Evolutionary conservation across 164 flowering plant genomes (phyloP).

Genomic region (Chimonanthus salicifolius): DNA sequence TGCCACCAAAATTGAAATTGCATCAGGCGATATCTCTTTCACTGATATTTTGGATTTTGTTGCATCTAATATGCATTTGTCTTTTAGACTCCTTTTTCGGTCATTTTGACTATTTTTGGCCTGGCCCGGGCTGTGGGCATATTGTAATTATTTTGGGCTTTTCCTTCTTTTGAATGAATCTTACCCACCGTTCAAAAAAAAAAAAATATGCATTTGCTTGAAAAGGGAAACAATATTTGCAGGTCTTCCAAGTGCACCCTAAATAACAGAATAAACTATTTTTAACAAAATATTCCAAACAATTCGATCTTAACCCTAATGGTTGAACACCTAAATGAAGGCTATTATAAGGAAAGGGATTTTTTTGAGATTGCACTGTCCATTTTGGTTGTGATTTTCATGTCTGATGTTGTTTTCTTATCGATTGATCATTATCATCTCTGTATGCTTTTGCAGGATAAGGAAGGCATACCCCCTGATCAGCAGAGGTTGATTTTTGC

Average conservation of each 20-base stretch:
- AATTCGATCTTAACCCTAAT: background rate
- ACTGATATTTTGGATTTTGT: background rate
- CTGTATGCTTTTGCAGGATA: slow-evolving; percentile 9
- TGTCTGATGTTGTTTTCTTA: background rate
- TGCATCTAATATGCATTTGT: background rate
- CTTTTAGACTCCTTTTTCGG: no score
- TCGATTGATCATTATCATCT: background rate
- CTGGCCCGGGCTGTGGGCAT: no score
- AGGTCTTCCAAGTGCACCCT: background rate
- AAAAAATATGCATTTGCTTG: background rate
- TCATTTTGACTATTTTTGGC: no score
- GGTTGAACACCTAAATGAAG: background rate
- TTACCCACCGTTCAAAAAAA: no score
- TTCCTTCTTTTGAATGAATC: no score
- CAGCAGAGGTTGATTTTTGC: slow-evolving; percentile 25
- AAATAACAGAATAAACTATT: background rate
- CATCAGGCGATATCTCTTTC: background rate
- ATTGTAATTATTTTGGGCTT: no score
- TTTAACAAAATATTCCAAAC: background rate
- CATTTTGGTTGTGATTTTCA: background rate
- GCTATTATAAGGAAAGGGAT: background rate
- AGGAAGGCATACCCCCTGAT: slow-evolving; percentile 18
- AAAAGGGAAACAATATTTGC: background rate
- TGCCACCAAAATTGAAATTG: background rate
- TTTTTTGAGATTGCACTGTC: background rate